These are phyloP conservation scores for Thamnidium elegans DNA, from an alignment of 192 early-diverging fungal genomes.

Conservation along the genomic window DNA sequence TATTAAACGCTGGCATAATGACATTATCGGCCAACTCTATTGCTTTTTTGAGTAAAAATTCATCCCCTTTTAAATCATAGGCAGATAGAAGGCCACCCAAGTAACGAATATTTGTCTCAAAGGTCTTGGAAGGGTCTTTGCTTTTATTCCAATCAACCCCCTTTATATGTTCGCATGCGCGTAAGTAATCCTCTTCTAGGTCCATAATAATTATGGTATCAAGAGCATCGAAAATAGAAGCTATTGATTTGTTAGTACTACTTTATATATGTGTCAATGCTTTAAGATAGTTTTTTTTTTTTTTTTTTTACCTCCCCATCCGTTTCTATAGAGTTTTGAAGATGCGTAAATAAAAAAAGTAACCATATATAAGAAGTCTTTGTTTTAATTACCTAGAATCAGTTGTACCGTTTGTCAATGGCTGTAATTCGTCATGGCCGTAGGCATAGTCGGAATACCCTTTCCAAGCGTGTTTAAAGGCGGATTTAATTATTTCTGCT, in stretches of 20 bases:
- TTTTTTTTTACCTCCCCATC: conserved; percentile 43
- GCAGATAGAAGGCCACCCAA: conserved; percentile 81
- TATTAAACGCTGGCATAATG: conserved; percentile 70
- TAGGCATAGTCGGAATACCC: conserved; percentile 74
- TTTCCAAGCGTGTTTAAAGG: conserved; percentile 67
- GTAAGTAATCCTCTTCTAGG: conserved; percentile 36
- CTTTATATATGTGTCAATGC: neutral
- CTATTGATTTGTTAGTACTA: conserved; percentile 8
- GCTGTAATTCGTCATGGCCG: conserved; percentile 66
- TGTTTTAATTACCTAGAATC: conserved; percentile 33
- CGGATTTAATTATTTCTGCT: conserved; percentile 48
- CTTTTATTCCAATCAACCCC: conserved; percentile 49
- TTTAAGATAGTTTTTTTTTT: neutral
- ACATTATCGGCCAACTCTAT: conserved; percentile 56
- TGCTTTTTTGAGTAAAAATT: conserved; percentile 65
- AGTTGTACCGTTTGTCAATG: conserved; percentile 29
- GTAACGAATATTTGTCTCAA: conserved; percentile 80
- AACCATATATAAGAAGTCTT: neutral
- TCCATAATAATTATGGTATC: conserved; percentile 88
- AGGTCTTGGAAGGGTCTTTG: conserved; percentile 53
- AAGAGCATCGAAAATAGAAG: conserved; percentile 79
- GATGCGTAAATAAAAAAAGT: neutral
- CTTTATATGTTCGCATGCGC: conserved; percentile 8
- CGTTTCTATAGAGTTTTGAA: conserved; percentile 30
- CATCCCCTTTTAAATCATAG: conserved; percentile 74